Evolutionary conservation across 2,329 filamentous ascomycete species (phyloP).

Genomic region (Capronia americana): DNA sequence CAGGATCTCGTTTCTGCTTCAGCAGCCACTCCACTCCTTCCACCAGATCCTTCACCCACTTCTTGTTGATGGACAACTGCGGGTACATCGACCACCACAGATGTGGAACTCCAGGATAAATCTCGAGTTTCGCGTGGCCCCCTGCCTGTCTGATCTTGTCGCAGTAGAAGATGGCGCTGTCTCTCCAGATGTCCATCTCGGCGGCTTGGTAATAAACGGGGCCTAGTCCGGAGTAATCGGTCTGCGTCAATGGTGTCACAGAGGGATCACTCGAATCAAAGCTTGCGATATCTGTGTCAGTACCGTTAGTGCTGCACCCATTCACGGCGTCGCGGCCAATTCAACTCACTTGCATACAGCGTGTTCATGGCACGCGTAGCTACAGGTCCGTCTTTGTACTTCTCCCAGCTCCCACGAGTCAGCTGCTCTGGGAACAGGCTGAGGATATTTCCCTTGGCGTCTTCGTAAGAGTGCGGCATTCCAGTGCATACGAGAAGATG

Average conservation of each 20-base stretch:
- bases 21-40: constrained; percentile 28
- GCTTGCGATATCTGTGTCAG: constrained; percentile 18
- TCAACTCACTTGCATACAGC: constrained; percentile 24
- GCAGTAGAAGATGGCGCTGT: constrained; percentile 30
- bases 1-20: constrained; percentile 1
- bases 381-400: constrained; percentile 27
- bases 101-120: constrained; percentile 31
- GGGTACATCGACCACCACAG: constrained; percentile 29
- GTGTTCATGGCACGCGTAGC: constrained; percentile 20
- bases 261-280: not conserved
- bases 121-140: constrained; percentile 19
- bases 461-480: constrained; percentile 16
- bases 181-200: constrained; percentile 32
- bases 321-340: not conserved
- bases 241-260: constrained; percentile 18
- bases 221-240: constrained; percentile 22
- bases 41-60: constrained; percentile 26
- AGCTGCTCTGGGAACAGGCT: constrained; percentile 26
- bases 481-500: constrained; percentile 30
- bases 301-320: not conserved
- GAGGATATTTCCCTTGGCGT: constrained; percentile 7
- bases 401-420: constrained; percentile 22
- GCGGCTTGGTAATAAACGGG: constrained; percentile 30
- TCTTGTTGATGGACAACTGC: constrained; percentile 29
- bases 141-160: constrained; percentile 26